phyloP scores from a whole-genome alignment of 1,284 basidiomycete species.

The Pseudozyma hubeiensis region DNA sequence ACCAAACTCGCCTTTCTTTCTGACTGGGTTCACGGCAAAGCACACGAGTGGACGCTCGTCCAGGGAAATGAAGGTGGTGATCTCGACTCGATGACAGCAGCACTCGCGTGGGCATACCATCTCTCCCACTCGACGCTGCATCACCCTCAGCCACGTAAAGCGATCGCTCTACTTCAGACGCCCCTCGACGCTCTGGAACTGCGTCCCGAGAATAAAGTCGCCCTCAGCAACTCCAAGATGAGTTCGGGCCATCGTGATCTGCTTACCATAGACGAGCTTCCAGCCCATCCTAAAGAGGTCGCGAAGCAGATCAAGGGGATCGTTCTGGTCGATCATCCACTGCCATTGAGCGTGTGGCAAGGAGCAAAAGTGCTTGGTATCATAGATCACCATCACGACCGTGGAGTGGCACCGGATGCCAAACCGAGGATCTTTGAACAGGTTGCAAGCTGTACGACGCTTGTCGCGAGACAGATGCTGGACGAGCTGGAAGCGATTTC shows the following conservation, averaged over 20 bases:
- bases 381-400: slow-evolving; percentile 69
- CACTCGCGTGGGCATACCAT: slow-evolving; percentile 63
- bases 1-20: slow-evolving; percentile 64
- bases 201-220: slow-evolving; percentile 69
- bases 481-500: slow-evolving; percentile 58
- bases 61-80: slow-evolving; percentile 70
- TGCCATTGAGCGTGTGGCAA: slow-evolving; percentile 64
- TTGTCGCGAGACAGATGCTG: slow-evolving; percentile 64
- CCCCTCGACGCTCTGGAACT: slow-evolving; percentile 67
- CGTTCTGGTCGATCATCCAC: slow-evolving; percentile 69
- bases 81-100: slow-evolving; percentile 65
- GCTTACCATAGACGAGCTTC: slow-evolving; percentile 69
- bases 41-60: slow-evolving; percentile 66
- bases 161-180: slow-evolving; percentile 61
- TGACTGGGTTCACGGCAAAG: slow-evolving; percentile 58
- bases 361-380: slow-evolving; percentile 57
- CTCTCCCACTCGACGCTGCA: slow-evolving; percentile 54
- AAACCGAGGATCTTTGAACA: slow-evolving; percentile 62
- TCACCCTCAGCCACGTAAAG: slow-evolving; percentile 35
- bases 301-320: slow-evolving; percentile 63
- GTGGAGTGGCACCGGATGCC: slow-evolving; percentile 57
- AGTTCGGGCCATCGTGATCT: slow-evolving; percentile 67
- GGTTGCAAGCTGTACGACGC: slow-evolving; percentile 63
- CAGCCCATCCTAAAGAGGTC: slow-evolving; percentile 63
- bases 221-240: slow-evolving; percentile 66